Conservation (phyloP, 2,329 filamentous ascomycete genomes). For the Botryosphaeria dothidea region DNA sequence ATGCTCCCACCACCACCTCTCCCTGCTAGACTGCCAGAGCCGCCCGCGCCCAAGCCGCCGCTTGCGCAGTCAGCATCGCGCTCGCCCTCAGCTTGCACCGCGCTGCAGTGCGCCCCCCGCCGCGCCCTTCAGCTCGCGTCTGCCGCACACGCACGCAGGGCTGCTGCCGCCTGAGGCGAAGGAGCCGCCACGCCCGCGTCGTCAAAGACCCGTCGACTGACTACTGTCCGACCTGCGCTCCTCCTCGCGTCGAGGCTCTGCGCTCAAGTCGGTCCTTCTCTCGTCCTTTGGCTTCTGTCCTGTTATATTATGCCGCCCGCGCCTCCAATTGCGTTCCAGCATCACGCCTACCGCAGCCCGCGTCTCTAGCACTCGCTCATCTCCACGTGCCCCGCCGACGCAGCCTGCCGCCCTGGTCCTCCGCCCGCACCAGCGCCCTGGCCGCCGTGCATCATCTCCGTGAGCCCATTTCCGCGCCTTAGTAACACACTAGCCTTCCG, state of each 20-base stretch:
- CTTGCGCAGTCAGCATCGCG: too few relatives aligned
- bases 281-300: not conserved
- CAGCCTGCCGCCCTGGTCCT: not conserved
- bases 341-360: not conserved
- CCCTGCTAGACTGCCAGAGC: not conserved
- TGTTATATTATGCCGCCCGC: not conserved
- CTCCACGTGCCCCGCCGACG: not conserved
- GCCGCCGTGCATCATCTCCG: not conserved
- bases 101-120: not conserved
- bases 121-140: not conserved
- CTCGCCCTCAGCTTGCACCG: not conserved
- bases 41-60: not conserved
- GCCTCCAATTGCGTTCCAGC: not conserved
- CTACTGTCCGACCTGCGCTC: not conserved
- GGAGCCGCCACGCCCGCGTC: conserved; percentile 5
- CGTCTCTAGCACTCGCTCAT: not conserved
- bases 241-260: conserved; percentile 19
- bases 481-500: not conserved
- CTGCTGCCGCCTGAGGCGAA: conserved; percentile 2
- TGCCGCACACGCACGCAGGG: not conserved
- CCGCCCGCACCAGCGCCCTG: not conserved
- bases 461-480: not conserved
- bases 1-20: not conserved
- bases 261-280: conserved; percentile 10
- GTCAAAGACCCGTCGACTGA: too few relatives aligned